phyloP scores from a whole-genome alignment of 805 yeast species.

The Helenozyma baotianmanensis region DNA sequence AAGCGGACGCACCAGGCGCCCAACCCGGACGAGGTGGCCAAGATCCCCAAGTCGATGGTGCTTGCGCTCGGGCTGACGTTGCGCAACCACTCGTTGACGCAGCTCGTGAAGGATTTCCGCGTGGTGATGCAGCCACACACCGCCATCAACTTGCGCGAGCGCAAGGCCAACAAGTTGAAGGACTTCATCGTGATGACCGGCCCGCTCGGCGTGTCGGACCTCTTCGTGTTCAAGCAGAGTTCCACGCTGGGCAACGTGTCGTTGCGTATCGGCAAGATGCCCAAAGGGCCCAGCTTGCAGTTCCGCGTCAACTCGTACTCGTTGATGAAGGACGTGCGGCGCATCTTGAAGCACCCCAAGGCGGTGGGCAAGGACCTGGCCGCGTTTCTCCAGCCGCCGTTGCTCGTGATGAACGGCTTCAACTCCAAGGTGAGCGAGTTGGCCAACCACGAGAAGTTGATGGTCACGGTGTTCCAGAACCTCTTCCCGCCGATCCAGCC shows the following conservation, averaged over 20 bases:
- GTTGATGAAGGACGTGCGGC: conserved; percentile 72
- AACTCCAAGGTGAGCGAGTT: conserved; percentile 55
- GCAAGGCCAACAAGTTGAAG: conserved; percentile 80
- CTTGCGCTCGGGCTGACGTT: conserved; percentile 75
- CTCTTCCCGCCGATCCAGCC: conserved; percentile 95
- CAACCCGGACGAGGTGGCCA: conserved; percentile 61
- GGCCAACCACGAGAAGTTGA: conserved; percentile 68
- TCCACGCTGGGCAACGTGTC: conserved; percentile 75
- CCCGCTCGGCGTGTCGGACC: conserved; percentile 86
- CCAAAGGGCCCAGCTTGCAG: conserved; percentile 90
- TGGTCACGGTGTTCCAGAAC: conserved; percentile 89
- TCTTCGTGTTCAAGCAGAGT: conserved; percentile 81
- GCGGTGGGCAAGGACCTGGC: conserved; percentile 60
- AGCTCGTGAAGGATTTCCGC: conserved; percentile 83
- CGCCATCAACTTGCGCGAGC: conserved; percentile 79
- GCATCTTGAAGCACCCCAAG: conserved; percentile 71
- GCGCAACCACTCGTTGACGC: conserved; percentile 76
- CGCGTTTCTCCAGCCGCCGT: conserved; percentile 75
- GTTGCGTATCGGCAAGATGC: conserved; percentile 78
- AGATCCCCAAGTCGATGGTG: conserved; percentile 92
- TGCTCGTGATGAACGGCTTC: conserved; percentile 91
- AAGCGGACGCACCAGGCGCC: conserved; percentile 78
- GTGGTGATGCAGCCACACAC: conserved; percentile 95
- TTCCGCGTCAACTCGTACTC: conserved; percentile 77
- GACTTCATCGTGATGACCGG: conserved; percentile 99